These are phyloP conservation scores for Symbiotaphrina buchneri DNA, from an alignment of 495 filamentous ascomycete genomes.

Conservation along the genomic window DNA sequence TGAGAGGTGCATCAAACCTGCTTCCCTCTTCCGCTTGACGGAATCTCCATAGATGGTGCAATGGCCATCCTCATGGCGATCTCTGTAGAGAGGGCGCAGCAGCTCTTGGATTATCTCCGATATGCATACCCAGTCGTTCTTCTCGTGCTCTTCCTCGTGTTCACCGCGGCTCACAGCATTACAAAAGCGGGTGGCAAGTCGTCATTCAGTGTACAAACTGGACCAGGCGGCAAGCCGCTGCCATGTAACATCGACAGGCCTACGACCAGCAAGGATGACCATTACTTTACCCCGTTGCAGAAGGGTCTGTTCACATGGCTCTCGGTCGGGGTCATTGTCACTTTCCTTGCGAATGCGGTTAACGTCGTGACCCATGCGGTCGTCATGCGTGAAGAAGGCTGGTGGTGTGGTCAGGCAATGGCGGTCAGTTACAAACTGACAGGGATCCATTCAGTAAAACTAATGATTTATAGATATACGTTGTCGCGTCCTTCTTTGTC, in stretches of 20 bases:
- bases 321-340: conserved; percentile 38
- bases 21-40: no score
- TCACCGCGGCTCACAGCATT: conserved; percentile 40
- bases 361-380: conserved; percentile 64
- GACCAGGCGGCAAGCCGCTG: conserved; percentile 66
- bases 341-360: conserved; percentile 49
- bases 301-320: conserved; percentile 55
- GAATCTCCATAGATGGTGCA: no score
- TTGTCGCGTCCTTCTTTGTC: conserved; percentile 55
- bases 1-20: no score
- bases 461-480: conserved; percentile 40
- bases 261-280: conserved; percentile 8
- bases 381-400: conserved; percentile 34
- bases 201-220: conserved; percentile 18
- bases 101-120: conserved; percentile 26
- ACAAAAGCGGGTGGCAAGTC: conserved; percentile 19
- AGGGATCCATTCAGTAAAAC: conserved; percentile 4
- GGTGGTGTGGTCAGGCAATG: conserved; percentile 79
- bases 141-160: conserved; percentile 40
- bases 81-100: no score
- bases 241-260: conserved; percentile 17
- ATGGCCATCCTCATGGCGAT: no score
- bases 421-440: conserved; percentile 37
- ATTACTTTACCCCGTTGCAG: conserved; percentile 27
- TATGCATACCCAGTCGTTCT: conserved; percentile 43